Evolutionary conservation across 169 alveolate species (phyloP).

Genomic region (Babesia ovis): DNA sequence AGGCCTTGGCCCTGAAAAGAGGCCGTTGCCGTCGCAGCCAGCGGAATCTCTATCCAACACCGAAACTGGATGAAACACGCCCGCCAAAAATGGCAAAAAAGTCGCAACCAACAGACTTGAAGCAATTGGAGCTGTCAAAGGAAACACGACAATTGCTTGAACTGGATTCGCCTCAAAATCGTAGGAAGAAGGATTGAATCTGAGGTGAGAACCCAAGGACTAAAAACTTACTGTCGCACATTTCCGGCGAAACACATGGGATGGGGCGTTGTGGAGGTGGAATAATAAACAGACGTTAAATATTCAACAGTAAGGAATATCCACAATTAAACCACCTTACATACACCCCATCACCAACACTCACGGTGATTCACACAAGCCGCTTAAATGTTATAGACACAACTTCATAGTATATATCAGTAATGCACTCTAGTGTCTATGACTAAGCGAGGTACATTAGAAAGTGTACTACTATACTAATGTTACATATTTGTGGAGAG

Average conservation of each 20-base stretch:
- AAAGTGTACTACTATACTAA: no score
- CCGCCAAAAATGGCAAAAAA: constrained; percentile 20
- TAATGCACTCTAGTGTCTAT: no score
- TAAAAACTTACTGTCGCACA: no score
- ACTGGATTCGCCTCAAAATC: constrained; percentile 29
- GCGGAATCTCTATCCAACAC: constrained; percentile 28
- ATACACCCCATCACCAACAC: no score
- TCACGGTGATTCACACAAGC: no score
- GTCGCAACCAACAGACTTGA: constrained; percentile 25
- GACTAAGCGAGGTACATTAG: no score
- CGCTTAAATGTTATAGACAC: no score
- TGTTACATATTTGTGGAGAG: no score
- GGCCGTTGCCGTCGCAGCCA: constrained; percentile 35
- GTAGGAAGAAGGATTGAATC: not conserved
- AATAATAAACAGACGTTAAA: no score
- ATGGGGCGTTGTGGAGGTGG: no score
- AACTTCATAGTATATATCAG: no score
- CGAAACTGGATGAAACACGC: constrained; percentile 19
- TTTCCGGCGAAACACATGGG: not conserved
- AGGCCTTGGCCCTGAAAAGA: constrained; percentile 21
- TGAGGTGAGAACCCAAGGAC: no score
- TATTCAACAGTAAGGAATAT: not conserved
- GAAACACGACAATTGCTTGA: constrained; percentile 56
- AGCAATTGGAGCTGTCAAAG: constrained; percentile 45
- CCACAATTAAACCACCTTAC: not conserved